Evolutionary conservation across 768 basidiomycete species (phyloP).

Genomic region (Boletus patriciae): DNA sequence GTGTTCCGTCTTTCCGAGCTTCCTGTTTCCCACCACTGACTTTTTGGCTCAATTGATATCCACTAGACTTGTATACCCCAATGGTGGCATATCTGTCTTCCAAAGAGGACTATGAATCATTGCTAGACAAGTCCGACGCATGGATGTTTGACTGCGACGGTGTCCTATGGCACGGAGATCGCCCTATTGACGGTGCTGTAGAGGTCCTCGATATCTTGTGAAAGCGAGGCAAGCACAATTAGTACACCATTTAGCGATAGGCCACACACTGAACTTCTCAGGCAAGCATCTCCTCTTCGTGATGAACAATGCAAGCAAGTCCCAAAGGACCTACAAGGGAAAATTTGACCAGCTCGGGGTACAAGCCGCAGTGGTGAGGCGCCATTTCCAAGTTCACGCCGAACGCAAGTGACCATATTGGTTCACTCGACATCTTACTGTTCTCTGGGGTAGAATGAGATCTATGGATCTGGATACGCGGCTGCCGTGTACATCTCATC

Average conservation of each 20-base stretch:
- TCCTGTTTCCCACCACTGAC: constrained; percentile 4
- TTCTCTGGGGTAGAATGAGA: constrained; percentile 72
- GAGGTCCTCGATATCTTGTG: constrained; percentile 76
- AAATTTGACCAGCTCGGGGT: constrained; percentile 93
- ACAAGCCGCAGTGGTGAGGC: constrained; percentile 76
- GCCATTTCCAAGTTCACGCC: background rate
- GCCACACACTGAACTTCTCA: constrained; percentile 8
- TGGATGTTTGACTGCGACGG: constrained; percentile 98
- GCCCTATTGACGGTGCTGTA: constrained; percentile 71
- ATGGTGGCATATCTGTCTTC: constrained; percentile 34
- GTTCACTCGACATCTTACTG: background rate
- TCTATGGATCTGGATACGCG: constrained; percentile 93
- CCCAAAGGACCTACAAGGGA: constrained; percentile 78
- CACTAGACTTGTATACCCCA: constrained; percentile 12
- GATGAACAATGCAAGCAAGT: constrained; percentile 97
- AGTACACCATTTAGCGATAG: constrained; percentile 2
- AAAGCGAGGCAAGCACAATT: constrained; percentile 56
- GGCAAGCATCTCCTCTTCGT: constrained; percentile 91
- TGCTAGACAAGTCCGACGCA: constrained; percentile 77
- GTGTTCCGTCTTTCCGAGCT: constrained; percentile 11
- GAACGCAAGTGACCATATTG: background rate
- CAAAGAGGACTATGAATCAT: constrained; percentile 44
- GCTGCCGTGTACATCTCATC: constrained; percentile 84
- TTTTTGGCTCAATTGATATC: constrained; percentile 2
- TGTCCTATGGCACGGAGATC: constrained; percentile 88